Base-by-base conservation (phyloP, 352 stramenopile species). In the Phytophthora chlamydospora region DNA sequence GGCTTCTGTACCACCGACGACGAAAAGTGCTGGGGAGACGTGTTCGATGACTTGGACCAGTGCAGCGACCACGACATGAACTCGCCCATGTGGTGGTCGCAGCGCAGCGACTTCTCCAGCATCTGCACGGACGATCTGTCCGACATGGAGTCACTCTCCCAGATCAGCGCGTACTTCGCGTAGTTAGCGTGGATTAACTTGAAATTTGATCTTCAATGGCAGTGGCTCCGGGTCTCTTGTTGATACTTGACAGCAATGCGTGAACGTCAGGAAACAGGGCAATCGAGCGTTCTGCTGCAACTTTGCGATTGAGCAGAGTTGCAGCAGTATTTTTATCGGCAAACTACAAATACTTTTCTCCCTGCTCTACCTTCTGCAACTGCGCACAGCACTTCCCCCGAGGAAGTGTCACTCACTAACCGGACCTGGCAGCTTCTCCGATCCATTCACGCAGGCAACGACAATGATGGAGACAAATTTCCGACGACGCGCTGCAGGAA, bases 61-160 rank as follows among this genome's bases (percentile, higher is more conserved):
- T 42, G 40, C 29, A 70, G 56, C n/a, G 68, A 76, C n/a, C 42
- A 59, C 33, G 63, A 65, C 35, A 55, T 73, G 39, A 58, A 70
- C 33, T 76, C 62, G 35, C 62, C 68, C 7, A 17, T 73, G 27
- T 76, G 62, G 62, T 76, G 68, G 68, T 76, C 68, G 4, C 68
- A 76, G 50, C 68, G 13, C 27, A 76, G 63, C 31, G 68, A 76
- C 17, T 73, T 76, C 41, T 81, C 69, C 12, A 87, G 76, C 38
- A 70, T 85, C n/a, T 73, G 67, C 16, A 75, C 80, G 4, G 80
- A 88, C n/a, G 80, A 89, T 32, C 53, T 86, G 11, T 77, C 77
- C 3, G 77, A 86, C 44, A 76, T 83, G 32, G 76, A 85, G 19
- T 44, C 63, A 0, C 62, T 85, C 16, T 89, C 77, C 27, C 77